These are phyloP conservation scores for Pneumocystis sp. DNA, from an alignment of 1,139 yeast genomes.

Conservation along the genomic window DNA sequence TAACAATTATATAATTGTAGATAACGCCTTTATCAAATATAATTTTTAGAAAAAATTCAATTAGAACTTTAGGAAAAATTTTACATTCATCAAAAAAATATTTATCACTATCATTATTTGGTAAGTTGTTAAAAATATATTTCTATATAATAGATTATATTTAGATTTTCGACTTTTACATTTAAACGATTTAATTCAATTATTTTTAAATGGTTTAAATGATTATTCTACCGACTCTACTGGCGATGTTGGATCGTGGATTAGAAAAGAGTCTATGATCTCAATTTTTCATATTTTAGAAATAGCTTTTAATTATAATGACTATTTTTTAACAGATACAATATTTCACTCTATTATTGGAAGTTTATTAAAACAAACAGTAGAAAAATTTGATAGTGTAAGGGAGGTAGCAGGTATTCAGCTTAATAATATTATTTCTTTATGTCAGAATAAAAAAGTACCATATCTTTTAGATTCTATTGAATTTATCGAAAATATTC, in stretches of 20 bases:
- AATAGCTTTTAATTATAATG: conserved; percentile 20
- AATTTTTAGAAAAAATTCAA: background rate
- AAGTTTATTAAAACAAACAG: conserved; percentile 5
- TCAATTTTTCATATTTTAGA: conserved; percentile 22
- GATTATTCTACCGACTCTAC: conserved; percentile 26
- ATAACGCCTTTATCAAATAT: background rate
- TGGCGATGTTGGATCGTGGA: conserved; percentile 49
- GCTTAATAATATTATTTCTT: background rate
- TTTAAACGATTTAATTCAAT: conserved; percentile 1
- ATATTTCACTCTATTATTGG: background rate
- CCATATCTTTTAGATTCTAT: background rate
- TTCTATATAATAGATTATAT: too few relatives aligned
- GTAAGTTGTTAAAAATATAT: background rate
- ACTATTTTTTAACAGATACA: background rate
- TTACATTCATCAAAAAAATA: background rate
- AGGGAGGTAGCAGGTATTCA: background rate
- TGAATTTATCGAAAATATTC: background rate
- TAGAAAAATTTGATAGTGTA: conserved; percentile 8
- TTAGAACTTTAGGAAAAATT: background rate
- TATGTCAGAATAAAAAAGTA: background rate
- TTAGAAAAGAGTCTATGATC: conserved; percentile 38
- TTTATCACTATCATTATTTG: background rate
- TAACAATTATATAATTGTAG: background rate
- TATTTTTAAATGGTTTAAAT: conserved; percentile 17
- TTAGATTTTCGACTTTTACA: background rate